Evolutionary conservation across 2,329 filamentous ascomycete species (phyloP), one percentile per base, ranked within the genome.

Genomic region (Cordyceps javanica): DNA sequence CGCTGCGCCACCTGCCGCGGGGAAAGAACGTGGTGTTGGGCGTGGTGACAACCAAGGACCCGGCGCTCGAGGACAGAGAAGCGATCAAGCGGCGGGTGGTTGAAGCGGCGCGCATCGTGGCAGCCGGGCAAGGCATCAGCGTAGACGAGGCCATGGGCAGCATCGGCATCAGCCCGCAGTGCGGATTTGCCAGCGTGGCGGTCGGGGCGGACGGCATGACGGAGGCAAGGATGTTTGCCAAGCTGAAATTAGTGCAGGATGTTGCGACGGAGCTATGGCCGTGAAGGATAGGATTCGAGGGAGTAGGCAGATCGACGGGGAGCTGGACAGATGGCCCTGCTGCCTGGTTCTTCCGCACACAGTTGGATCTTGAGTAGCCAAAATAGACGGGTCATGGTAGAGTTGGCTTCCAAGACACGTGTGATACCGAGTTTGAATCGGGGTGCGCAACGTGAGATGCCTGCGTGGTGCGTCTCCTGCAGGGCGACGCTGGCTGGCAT

Each of bases 111-210:
- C 80, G 84, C 61, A 82, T 85, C 68, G 82, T 91, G 55, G 85
- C 86, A 0, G 74, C 84, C 63, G 87, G 87, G 0, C 82, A 81
- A 46, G 81, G 80, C 2, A 77, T 85, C 66, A 80, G 75, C 7
- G 75, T 79, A n/a, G 79, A 87, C 64, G 78, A 89, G 66, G 86
- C 83, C 1, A 72, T 90, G 55, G 74, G 83, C 66, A 80, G 83
- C 62, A 75, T 90, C 26, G 83, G 85, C 45, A 82, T 89, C 28
- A 87, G 83, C 67, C 86, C 86, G 3, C 86, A 89, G 73, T 88
- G 85, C 67, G 85, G 85, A 0, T 87, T 88, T 68, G 87, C 87
- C 3, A 88, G 83, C 64, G 86, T 89, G 64, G 80, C 83, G 16
- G 77, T 86, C 61, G 87, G 86, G 7, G 72, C 71, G 1, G 88